Evolutionary conservation across 768 basidiomycete genomes (phyloP).

Genomic region (Tricholoma sp.): DNA sequence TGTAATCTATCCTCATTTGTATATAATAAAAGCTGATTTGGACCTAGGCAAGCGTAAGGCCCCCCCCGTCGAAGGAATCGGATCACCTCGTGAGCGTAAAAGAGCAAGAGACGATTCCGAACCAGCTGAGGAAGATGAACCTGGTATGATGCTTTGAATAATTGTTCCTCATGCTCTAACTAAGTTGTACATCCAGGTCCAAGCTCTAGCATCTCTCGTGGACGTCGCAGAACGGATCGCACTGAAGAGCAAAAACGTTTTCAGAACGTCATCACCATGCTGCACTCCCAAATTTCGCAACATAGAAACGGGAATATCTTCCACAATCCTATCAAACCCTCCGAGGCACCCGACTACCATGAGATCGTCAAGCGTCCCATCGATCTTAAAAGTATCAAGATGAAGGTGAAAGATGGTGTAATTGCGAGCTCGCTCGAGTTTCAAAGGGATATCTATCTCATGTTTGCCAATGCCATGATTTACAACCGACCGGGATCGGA

Average conservation of each 20-base stretch:
- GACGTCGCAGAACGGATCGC: constrained; percentile 30
- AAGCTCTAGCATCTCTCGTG: constrained; percentile 19
- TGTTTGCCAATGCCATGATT: constrained; percentile 98
- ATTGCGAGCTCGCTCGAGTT: constrained; percentile 83
- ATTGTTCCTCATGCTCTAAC: background rate
- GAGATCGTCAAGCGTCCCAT: constrained; percentile 93
- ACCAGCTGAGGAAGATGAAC: constrained; percentile 61
- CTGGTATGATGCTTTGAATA: constrained; percentile 26
- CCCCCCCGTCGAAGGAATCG: constrained; percentile 43
- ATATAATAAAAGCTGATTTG: background rate
- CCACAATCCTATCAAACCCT: constrained; percentile 81
- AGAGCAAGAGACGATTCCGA: constrained; percentile 64
- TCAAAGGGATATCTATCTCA: constrained; percentile 83
- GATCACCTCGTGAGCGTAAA: constrained; percentile 50
- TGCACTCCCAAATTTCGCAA: constrained; percentile 77
- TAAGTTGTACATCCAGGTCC: constrained; percentile 19
- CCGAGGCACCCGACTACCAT: constrained; percentile 87
- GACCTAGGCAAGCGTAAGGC: constrained; percentile 63
- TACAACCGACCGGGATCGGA: constrained; percentile 86
- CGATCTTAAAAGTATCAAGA: constrained; percentile 91
- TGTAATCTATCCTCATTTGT: background rate
- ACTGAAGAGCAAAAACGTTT: constrained; percentile 62
- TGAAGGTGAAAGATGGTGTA: constrained; percentile 75
- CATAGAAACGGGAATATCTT: constrained; percentile 90
- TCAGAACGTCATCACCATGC: constrained; percentile 74